Evolutionary conservation across 2,329 filamentous ascomycete genomes (phyloP), one percentile per base, ranked within the genome.

Genomic region (Juglanconis oblonga): DNA sequence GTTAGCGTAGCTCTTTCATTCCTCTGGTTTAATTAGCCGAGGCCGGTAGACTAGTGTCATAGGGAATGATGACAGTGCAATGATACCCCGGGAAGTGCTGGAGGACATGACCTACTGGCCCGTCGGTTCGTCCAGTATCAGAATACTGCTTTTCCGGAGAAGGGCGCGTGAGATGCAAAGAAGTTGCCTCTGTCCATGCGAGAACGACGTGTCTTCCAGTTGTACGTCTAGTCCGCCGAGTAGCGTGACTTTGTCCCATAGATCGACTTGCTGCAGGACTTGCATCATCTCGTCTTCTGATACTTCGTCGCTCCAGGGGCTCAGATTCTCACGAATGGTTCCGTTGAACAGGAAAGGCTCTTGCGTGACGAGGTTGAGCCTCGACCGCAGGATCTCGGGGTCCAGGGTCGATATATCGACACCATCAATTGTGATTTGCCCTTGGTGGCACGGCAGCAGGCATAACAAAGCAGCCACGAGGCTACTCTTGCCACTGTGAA

Each of bases 281-380:
- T 68, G 64, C 44, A 75, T 72, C 54, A 84, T 78, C 0, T 70
- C 70, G 2, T 74, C 72, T 52, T 84, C 76, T 1, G 73, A 70
- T 48, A 70, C 70, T 9, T 9, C 5, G 65, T 61, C 1, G 66
- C 62, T 3, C 69, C 66, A 0, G 81, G 81, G 61, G 83, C 80
- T 2, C 9, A 81, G 69, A 52, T 85, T 86, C 3, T 72, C 68
- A 0, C 80, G 76, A 3, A 86, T 69, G 0, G 70, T 79, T 1
- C 79, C 81, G 1, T 24, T 74, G 74, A 4, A 84, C 82, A 75
- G 59, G 82, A 77, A 0, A 79, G 73, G 50, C 84, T 24, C 81
- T 69, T 85, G 82, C 0, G 82, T 76, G 1, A 84, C 68, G 1
- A 74, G 74, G 35, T 77, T 76, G 6, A 84, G 68, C 1, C 68